Conservation (phyloP, 1,284 basidiomycete genomes). For the Ustilago tritici region DNA sequence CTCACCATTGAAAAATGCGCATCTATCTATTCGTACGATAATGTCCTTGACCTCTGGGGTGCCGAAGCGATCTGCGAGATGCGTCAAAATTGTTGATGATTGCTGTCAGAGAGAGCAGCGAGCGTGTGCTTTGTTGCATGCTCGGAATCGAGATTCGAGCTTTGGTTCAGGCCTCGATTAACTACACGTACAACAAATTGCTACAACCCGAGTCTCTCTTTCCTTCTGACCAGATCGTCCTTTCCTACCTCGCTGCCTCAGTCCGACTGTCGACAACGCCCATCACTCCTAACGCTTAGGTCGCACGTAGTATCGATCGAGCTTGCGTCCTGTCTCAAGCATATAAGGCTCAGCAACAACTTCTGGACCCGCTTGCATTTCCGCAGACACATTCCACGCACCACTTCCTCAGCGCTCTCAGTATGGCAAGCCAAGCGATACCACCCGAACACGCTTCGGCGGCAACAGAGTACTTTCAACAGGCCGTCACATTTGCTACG, state of each 20-base stretch:
- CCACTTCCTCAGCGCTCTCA: not conserved
- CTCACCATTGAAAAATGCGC: too few species aligned
- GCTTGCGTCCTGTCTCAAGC: not conserved
- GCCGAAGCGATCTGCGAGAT: conserved; percentile 7
- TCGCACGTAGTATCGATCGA: not conserved
- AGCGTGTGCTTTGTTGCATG: not conserved
- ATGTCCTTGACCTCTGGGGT: not conserved
- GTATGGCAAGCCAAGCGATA: conserved; percentile 24
- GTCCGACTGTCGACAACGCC: not conserved
- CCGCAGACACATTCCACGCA: not conserved
- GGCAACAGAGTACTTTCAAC: conserved; percentile 31
- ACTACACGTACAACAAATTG: not conserved
- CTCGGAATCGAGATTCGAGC: conserved; percentile 2
- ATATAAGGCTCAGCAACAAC: not conserved
- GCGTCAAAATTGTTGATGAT: conserved; percentile 9
- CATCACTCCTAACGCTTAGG: not conserved
- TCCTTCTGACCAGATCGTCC: not conserved
- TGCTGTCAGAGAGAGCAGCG: not conserved
- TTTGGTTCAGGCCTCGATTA: not conserved
- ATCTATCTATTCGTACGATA: too few species aligned
- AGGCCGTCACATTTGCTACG: conserved; percentile 15
- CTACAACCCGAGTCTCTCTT: not conserved
- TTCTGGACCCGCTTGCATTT: not conserved
- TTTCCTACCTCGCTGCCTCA: not conserved
- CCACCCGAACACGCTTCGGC: conserved; percentile 29